phyloP scores from a whole-genome alignment of 441 rosid genomes.

The Mallotus japonicus region DNA sequence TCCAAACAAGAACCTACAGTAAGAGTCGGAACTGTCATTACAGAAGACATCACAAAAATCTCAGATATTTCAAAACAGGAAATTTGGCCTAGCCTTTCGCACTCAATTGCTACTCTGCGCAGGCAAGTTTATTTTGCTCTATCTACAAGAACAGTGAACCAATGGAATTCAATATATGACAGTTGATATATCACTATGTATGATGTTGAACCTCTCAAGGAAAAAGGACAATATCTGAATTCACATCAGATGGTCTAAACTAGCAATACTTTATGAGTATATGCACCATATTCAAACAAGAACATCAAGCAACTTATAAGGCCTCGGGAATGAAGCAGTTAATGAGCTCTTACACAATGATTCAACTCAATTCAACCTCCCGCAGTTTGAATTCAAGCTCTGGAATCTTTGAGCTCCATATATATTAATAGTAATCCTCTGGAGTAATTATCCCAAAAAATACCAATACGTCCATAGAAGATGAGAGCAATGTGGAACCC shows the following conservation, averaged over 20 bases:
- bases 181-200: background rate
- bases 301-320: background rate
- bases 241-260: background rate
- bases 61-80: background rate
- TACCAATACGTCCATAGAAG: conserved; percentile 9
- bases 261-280: background rate
- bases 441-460: background rate
- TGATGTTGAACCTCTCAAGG: background rate
- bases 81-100: conserved; percentile 7
- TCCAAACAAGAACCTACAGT: conserved; percentile 17
- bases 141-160: conserved; percentile 1
- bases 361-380: background rate
- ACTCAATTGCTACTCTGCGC: background rate
- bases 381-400: background rate
- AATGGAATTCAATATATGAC: background rate
- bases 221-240: background rate
- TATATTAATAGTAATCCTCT: conserved; percentile 5
- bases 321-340: background rate
- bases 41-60: background rate
- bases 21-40: background rate
- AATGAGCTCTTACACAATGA: background rate
- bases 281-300: background rate
- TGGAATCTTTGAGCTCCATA: conserved; percentile 3
- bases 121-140: background rate
- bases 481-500: background rate